Conservation (phyloP, 768 basidiomycete species). For the Lepiota brunneoincarnata region DNA sequence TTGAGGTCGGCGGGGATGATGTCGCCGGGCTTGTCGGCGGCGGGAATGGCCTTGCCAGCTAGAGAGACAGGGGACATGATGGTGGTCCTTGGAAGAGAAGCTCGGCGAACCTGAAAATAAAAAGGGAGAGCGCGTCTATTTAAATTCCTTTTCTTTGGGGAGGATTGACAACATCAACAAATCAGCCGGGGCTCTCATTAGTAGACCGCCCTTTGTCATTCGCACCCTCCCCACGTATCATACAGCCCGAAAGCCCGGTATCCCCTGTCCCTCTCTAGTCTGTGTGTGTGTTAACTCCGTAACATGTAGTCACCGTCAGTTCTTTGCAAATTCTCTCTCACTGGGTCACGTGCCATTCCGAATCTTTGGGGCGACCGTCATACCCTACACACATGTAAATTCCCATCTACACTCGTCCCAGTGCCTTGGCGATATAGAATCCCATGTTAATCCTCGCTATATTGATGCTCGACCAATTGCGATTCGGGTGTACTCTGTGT, state of each 20-base stretch:
- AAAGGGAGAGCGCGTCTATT: slow-evolving; percentile 1
- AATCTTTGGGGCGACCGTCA: slow-evolving; percentile 12
- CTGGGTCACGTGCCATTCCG: slow-evolving; percentile 5
- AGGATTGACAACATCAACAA: too few species aligned
- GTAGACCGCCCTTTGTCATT: background rate
- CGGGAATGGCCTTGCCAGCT: background rate
- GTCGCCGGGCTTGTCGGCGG: slow-evolving; percentile 18
- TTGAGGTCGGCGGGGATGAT: slow-evolving; percentile 46
- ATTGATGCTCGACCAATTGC: slow-evolving; percentile 27
- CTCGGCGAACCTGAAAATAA: background rate
- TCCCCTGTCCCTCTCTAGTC: too few species aligned
- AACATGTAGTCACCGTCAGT: too few species aligned
- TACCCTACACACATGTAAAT: slow-evolving; percentile 1
- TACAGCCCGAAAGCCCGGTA: background rate
- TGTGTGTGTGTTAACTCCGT: background rate
- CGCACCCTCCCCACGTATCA: background rate
- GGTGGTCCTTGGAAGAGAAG: slow-evolving; percentile 8
- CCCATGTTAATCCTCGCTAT: slow-evolving; percentile 20
- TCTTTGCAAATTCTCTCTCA: too few species aligned
- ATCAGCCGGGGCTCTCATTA: too few species aligned
- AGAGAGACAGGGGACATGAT: slow-evolving; percentile 5
- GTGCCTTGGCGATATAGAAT: slow-evolving; percentile 19
- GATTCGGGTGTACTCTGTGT: slow-evolving; percentile 25
- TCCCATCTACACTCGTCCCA: slow-evolving; percentile 15
- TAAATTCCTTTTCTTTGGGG: slow-evolving; percentile 14